Base-by-base conservation (phyloP, 352 stramenopile genomes). In the Poterioochromonas sp. region DNA sequence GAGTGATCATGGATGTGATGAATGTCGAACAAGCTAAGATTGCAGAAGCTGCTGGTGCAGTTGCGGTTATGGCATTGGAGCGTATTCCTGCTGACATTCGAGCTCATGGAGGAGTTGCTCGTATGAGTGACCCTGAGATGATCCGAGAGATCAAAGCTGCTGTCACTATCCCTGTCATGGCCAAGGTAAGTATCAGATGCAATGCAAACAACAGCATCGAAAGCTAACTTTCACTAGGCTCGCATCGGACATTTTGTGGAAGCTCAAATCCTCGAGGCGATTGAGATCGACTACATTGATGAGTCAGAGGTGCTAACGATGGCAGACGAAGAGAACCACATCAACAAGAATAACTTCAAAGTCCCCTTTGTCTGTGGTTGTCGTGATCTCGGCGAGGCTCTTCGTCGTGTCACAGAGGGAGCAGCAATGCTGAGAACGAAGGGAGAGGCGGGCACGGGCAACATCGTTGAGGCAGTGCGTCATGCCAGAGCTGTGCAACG, bases 181-280 rank as follows among this genome's bases (percentile, higher is more conserved):
- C 95, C 62, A 99, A 99, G 88, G 82, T 85, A 22, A 54, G 60
- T 20, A n/a, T n/a, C n/a, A n/a, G 18, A 47, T 47, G 18, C 63
- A 71, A 8, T 70, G n/a, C 35, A 18, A 32, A 26, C 68, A 70
- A 18, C 11, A 76, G 11, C 32, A 76, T 58, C 29, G 11, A 51
- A 47, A 20, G 8, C 26, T 39, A 68, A 68, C 58, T 11, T 8
- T 11, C 12, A 0, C 37, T 35, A 85, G 80, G 92, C 90, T 37
- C 91, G 95, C 78, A 99, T 99, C 79, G 94, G 94, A 78, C 95
- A 99, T 86, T 98, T 98, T 82, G 94, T 99, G 15, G 95, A 99
- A 85, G 92, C 95, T 0, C 94, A 99, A 84, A 98, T 99, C 81
- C 86, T 99, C 15, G 92, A 99, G 83, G 91, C 94, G 5, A 90